Evolutionary conservation across 768 basidiomycete species (phyloP), one percentile per base, ranked within the genome.

Genomic region (Phallus indusiatus): DNA sequence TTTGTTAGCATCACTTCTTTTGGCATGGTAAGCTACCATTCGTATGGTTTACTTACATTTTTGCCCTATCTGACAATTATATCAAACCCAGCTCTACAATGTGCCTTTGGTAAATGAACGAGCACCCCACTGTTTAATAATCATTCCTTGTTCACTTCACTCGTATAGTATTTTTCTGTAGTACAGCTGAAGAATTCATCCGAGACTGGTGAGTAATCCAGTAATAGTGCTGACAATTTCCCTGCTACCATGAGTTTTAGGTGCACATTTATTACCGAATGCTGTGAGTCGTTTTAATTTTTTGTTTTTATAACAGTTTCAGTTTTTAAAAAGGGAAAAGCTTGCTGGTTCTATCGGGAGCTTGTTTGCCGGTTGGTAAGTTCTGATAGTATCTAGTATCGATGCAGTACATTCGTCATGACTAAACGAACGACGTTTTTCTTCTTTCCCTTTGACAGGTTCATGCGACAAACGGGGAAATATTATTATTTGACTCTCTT

Each of bases 201-300:
- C 48, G 76, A 78, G 60, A 79, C 94, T 56, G 93, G 92, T 84
- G 68, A 55, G 81, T 69, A 28, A 2, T 28, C 28, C 28, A 28
- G 28, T 7, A 7, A 28, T 28, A 28, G 7, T 28, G 7, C 2
- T 7, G 28, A 28, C 28, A 28, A 7, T 28, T 7, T 28, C 28
- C 28, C 7, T 28, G 7, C 7, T 7, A 28, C 28, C 2, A 28
- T 56, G 5, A 54, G 20, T 55, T 14, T n/a, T 65, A 90, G 89
- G 90, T 28, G 75, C 88, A 28, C 94, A 94, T 73, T 73, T 99
- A 20, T 73, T 98, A 37, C 93, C 94, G 21, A 94, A 95, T 73
- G 91, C 90, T 36, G 88, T 92, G 73, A 71, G 84, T 53, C 5
- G 65, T 18, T 47, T 64, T 56, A 59, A 28, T 28, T 28, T 28